Base-by-base conservation (phyloP, 768 basidiomycete species). In the Mrakia blollopis region DNA sequence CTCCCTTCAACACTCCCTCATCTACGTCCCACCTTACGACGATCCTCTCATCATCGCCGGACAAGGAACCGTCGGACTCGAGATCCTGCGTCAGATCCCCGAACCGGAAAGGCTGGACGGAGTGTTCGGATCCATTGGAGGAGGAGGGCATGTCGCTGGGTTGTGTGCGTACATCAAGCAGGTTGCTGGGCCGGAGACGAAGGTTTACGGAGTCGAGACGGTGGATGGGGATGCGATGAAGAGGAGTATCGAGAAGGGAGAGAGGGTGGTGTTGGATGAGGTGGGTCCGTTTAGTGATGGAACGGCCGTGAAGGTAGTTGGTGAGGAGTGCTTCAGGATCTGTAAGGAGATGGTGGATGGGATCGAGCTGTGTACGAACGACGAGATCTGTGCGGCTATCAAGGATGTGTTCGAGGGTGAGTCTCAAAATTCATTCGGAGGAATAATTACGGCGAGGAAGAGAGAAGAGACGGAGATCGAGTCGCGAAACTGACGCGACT, bases 361-460 rank as follows among this genome's bases (percentile, higher is more conserved):
- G 3, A 84, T 98, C 47, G 89, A 94, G 70, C 88, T 91, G 81
- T 92, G 91, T 41, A 89, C 92, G 82, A 98, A 97, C 79, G 97
- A 99, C 82, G 96, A 96, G 83, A 89, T 99, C 63, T 99, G 97
- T 82, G 97, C 97, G 10, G 94, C 94, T 8, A 98, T 98, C 85
- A 98, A 98, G 85, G 97, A 99, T 81, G 91, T 98, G 41, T 99
- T 98, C 81, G 94, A 98, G 86, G 96, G 96, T 93, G 78, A 77
- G 86, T 62, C 65, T n/a, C n/a, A n/a, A n/a, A n/a, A n/a, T n/a
- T n/a, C n/a, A n/a, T n/a, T n/a, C n/a, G n/a, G n/a, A n/a, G n/a
- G n/a, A n/a, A n/a, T n/a, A n/a, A n/a, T n/a, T n/a, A n/a, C 16
- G 11, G 1, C 44, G 32, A 35, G 21, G 65, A 13, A 2, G 60